These are phyloP conservation scores for Calycina herbarum DNA, from an alignment of 2,329 filamentous ascomycete species.

Conservation along the genomic window DNA sequence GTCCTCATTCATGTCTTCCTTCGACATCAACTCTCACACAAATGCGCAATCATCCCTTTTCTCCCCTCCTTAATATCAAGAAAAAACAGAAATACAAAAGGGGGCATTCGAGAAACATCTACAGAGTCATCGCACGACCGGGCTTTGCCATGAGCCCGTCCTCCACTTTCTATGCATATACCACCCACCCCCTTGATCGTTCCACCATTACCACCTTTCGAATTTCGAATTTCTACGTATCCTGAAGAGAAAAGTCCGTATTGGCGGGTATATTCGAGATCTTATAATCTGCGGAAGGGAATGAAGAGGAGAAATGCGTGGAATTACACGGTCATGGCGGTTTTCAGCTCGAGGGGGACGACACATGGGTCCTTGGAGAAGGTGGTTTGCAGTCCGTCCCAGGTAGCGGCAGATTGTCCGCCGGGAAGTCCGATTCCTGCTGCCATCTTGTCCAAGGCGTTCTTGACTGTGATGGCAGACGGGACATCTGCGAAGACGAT, in stretches of 20 bases:
- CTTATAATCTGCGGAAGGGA: constrained; percentile 3
- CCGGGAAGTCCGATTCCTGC: constrained; percentile 10
- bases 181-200: background rate
- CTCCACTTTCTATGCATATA: background rate
- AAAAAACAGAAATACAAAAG: constrained; percentile 4
- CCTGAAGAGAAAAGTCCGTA: background rate
- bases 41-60: too few species aligned
- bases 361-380: constrained; percentile 35
- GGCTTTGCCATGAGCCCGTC: background rate
- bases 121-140: too few species aligned
- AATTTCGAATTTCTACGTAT: background rate
- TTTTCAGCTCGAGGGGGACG: constrained; percentile 25
- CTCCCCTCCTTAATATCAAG: background rate
- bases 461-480: constrained; percentile 32
- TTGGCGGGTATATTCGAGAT: constrained; percentile 4
- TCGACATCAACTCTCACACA: too few species aligned
- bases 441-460: constrained; percentile 27
- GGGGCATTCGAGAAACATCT: background rate
- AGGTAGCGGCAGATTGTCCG: constrained; percentile 20
- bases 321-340: constrained; percentile 11
- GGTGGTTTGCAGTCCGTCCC: constrained; percentile 28
- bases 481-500: constrained; percentile 35
- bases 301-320: background rate
- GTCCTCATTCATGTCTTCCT: too few species aligned
- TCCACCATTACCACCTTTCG: constrained; percentile 4